phyloP scores from a whole-genome alignment of 192 early-diverging fungal species.

The Jimgerdemannia lactiflua region DNA sequence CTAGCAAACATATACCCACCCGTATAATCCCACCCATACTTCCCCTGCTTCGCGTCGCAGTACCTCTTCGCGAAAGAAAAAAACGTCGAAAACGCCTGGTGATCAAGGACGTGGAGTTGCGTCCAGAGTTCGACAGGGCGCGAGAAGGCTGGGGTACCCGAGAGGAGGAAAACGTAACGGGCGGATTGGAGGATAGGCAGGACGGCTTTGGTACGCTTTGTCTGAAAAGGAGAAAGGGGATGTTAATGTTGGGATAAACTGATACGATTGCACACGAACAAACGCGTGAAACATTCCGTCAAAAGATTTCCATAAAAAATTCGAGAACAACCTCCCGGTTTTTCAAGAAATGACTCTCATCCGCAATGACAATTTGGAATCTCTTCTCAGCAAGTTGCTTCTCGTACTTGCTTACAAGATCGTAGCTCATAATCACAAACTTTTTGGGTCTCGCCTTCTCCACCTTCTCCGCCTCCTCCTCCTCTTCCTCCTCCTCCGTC shows the following conservation, averaged over 20 bases:
- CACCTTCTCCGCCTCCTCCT: not conserved
- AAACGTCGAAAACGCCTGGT: slow-evolving; percentile 12
- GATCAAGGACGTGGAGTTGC: slow-evolving; percentile 14
- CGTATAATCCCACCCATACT: slow-evolving; percentile 37
- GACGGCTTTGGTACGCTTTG: slow-evolving; percentile 37
- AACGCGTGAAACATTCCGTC: too few species aligned
- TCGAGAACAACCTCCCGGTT: slow-evolving; percentile 24
- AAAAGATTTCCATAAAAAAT: not conserved
- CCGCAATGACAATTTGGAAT: slow-evolving; percentile 33
- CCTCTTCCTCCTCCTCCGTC: not conserved
- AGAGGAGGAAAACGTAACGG: slow-evolving; percentile 7
- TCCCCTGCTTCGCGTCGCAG: slow-evolving; percentile 19
- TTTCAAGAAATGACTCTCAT: slow-evolving; percentile 50
- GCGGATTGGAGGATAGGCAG: slow-evolving; percentile 28
- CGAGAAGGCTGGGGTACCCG: slow-evolving; percentile 2
- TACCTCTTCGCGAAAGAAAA: slow-evolving; percentile 29
- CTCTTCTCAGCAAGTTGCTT: slow-evolving; percentile 9
- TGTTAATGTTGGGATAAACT: not conserved
- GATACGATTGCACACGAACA: too few species aligned
- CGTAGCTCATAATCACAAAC: slow-evolving; percentile 38
- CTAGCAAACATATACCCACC: slow-evolving; percentile 13
- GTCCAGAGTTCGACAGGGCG: slow-evolving; percentile 13
- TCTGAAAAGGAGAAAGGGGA: slow-evolving; percentile 14
- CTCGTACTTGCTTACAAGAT: slow-evolving; percentile 21
- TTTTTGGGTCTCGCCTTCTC: slow-evolving; percentile 2